Evolutionary conservation across 805 yeast genomes (phyloP), one percentile per base, ranked within the genome.

Genomic region (Kregervanrija fluxuum): DNA sequence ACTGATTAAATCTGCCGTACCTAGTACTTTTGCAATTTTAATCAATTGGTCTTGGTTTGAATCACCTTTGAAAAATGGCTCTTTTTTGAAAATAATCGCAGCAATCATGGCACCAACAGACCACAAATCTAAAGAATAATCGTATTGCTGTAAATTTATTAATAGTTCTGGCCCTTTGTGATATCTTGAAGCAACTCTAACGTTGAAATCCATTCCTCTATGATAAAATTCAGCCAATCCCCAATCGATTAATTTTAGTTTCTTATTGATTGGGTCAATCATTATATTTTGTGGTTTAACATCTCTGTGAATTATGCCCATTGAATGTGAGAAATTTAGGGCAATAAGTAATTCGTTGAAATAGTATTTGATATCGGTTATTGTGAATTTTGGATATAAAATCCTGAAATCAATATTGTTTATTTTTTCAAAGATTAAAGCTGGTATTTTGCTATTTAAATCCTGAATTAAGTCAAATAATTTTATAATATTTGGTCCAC

Each of bases 251-350:
- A 89, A 74, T 54, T 91, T 75, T 57, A 89, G 67, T 35, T 70
- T 67, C 52, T 73, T 75, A 38, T 60, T 62, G 22, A 71, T 67
- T 49, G 88, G 95, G 65, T 89, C 95, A 54, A 88, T 88, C 95
- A 88, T 88, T 37, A 88, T 87, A 59, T 88, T 88, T 63, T 88
- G 96, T 10, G 96, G 96, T 61, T 88, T 88, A 41, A 88, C 96
- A 65, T 88, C 96, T 61, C 96, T 73, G 65, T 88, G 96, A 83
- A 88, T 88, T 52, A 90, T 87, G 33, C 97, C 97, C 82, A 85
- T 85, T 5, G 95, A 84, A 67, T 90, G 97, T 44, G 87, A 82
- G 64, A 75, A 89, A 67, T 90, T 95, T 51, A 90, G 72, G 0
- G 96, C 96, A 46, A 71, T 74, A 55, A 90, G 72, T 52, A 90